phyloP scores from a whole-genome alignment of 257 asterid species.

The Solanum peruvianum region DNA sequence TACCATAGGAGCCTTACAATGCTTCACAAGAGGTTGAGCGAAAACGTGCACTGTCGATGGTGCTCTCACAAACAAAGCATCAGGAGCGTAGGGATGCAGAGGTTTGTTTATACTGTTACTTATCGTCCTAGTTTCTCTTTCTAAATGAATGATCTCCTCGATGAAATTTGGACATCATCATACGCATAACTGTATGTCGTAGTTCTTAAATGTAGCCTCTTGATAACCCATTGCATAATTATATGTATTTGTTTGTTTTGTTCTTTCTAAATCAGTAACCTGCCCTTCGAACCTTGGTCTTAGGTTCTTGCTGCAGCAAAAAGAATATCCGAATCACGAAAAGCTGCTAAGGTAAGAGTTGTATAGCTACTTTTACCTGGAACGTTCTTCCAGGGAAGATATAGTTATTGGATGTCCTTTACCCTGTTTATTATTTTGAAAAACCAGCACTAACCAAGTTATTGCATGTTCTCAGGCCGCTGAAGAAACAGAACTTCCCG shows the following conservation, averaged over 20 bases:
- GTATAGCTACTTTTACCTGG: neutral
- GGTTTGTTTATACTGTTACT: slow-evolving; percentile 24
- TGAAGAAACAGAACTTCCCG: slow-evolving; percentile 29
- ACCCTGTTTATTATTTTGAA: neutral
- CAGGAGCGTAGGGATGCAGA: slow-evolving; percentile 89
- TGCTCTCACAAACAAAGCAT: slow-evolving; percentile 90
- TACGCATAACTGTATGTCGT: neutral
- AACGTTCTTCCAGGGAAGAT: neutral
- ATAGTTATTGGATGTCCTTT: neutral
- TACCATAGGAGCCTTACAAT: slow-evolving; percentile 65
- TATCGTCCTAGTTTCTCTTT: neutral
- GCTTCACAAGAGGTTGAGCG: slow-evolving; percentile 75
- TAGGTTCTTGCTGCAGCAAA: slow-evolving; percentile 93
- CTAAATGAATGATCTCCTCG: neutral
- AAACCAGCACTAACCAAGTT: neutral
- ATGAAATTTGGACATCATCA: neutral
- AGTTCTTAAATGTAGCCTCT: neutral
- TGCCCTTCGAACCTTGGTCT: neutral
- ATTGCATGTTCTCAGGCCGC: slow-evolving; percentile 36
- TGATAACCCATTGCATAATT: neutral
- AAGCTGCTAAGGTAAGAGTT: slow-evolving; percentile 52
- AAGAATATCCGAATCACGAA: slow-evolving; percentile 76
- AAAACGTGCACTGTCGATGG: slow-evolving; percentile 72
- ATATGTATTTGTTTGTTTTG: neutral
- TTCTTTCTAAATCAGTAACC: neutral